Percentiles rank a stretch among this genome's conserved stretches.
phyloP scores from a whole-genome alignment of 495 filamentous ascomycete genomes.

The Daldinia loculata region DNA sequence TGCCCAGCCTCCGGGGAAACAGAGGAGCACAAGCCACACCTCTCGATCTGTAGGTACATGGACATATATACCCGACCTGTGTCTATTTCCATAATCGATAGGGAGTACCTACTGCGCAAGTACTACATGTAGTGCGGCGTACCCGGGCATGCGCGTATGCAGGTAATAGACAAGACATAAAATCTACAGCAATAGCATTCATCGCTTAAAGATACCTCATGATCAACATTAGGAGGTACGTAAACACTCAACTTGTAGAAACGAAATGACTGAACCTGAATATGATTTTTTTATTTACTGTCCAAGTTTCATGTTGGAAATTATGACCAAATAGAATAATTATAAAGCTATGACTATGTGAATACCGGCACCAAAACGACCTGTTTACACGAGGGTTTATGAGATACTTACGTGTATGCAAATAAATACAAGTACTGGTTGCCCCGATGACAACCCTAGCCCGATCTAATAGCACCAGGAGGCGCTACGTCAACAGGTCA shows the following conservation, averaged over 20 bases:
- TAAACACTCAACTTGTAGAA: background rate
- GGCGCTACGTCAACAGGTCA: background rate
- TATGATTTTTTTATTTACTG: too few species aligned
- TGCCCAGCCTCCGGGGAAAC: background rate
- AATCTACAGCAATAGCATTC: background rate
- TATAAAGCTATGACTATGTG: background rate
- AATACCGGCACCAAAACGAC: background rate
- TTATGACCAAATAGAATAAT: background rate
- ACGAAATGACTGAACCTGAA: background rate
- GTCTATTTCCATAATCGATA: too few species aligned
- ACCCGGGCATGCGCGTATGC: background rate
- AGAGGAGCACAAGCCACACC: conserved; percentile 12
- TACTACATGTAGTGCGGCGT: background rate
- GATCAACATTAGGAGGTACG: background rate
- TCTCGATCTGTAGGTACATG: background rate
- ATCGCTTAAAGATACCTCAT: background rate
- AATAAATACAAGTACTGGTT: background rate
- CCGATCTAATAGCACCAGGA: background rate
- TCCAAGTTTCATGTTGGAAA: too few species aligned
- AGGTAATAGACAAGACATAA: background rate
- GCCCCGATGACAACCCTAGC: background rate
- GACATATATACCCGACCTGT: too few species aligned
- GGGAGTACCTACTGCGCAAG: too few species aligned
- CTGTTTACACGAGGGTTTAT: too few species aligned
- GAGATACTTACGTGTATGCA: background rate